phyloP scores from a whole-genome alignment of 192 early-diverging fungal genomes.

The Backusella australiensis region DNA sequence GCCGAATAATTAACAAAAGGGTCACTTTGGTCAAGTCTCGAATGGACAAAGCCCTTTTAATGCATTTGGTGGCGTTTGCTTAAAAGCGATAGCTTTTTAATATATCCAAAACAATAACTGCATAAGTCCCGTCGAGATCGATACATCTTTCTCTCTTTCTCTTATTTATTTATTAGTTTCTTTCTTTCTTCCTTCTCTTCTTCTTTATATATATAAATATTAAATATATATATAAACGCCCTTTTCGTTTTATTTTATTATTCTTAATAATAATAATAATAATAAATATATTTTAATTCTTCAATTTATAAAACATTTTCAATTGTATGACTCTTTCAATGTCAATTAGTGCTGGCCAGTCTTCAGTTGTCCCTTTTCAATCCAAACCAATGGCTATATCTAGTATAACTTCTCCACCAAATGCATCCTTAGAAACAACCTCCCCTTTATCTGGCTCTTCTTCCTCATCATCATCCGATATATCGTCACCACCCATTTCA shows the following conservation, averaged over 20 bases:
- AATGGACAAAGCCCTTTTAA: constrained; percentile 8
- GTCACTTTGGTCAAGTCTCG: constrained; percentile 7
- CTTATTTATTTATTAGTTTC: not conserved
- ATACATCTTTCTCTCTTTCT: not conserved
- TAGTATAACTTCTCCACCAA: constrained; percentile 29
- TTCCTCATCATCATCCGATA: constrained; percentile 9
- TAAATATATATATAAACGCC: not conserved
- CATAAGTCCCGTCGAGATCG: constrained; percentile 13
- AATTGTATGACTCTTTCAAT: constrained; percentile 1
- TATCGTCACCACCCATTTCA: not conserved
- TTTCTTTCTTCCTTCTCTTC: not conserved
- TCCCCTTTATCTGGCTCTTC: constrained; percentile 3
- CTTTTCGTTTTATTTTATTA: not conserved
- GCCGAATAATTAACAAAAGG: constrained; percentile 10
- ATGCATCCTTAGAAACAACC: not conserved
- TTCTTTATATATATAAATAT: not conserved
- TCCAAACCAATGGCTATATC: constrained; percentile 36
- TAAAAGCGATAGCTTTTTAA: constrained; percentile 10
- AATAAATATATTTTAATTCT: not conserved
- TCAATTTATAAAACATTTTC: not conserved
- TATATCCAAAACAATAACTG: constrained; percentile 15
- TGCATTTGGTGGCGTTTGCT: constrained; percentile 4
- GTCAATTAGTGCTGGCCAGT: not conserved
- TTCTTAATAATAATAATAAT: not conserved
- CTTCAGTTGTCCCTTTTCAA: constrained; percentile 8